Percentiles rank a stretch among this genome's conserved stretches.
These are phyloP conservation scores for Blastocladiella britannica DNA, from an alignment of 192 early-diverging fungal genomes.

Conservation along the genomic window DNA sequence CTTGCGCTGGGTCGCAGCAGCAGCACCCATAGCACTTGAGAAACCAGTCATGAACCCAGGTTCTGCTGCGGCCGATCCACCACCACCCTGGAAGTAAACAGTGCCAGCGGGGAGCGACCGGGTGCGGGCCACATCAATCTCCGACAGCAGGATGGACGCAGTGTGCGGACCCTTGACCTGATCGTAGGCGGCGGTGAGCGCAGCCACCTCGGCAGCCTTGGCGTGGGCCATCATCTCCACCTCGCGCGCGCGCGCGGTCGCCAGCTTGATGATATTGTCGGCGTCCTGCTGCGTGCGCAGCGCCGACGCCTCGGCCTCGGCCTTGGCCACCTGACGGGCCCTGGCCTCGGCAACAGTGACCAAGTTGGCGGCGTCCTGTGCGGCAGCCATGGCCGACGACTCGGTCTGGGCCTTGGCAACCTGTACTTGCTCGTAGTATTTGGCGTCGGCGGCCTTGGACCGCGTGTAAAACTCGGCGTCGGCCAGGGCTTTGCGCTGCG, in stretches of 20 bases:
- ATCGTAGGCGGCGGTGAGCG: conserved; percentile 10
- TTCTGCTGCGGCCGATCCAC: too few species aligned
- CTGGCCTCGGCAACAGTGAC: conserved; percentile 14
- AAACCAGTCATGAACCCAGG: too few species aligned
- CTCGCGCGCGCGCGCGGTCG: conserved; percentile 8
- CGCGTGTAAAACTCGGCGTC: not conserved
- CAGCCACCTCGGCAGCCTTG: conserved; percentile 12
- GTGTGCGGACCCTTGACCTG: not conserved
- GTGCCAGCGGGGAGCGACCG: not conserved
- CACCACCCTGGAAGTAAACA: too few species aligned
- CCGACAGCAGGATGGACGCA: not conserved
- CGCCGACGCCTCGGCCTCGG: conserved; percentile 16
- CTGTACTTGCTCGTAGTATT: conserved; percentile 2
- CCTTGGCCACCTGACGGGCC: conserved; percentile 10
- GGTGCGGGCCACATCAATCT: not conserved
- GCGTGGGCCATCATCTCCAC: conserved; percentile 16
- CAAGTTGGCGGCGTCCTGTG: conserved; percentile 25
- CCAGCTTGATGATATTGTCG: conserved; percentile 21
- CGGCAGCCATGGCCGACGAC: conserved; percentile 13
- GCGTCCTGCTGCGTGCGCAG: conserved; percentile 16
- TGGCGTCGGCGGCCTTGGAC: not conserved
- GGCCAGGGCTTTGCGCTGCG: not conserved
- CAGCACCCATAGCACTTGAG: too few species aligned
- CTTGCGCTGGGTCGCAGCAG: too few species aligned
- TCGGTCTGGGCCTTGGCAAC: conserved; percentile 16